Conservation (phyloP, 495 filamentous ascomycete genomes). For the Lophiotrema nucula region DNA sequence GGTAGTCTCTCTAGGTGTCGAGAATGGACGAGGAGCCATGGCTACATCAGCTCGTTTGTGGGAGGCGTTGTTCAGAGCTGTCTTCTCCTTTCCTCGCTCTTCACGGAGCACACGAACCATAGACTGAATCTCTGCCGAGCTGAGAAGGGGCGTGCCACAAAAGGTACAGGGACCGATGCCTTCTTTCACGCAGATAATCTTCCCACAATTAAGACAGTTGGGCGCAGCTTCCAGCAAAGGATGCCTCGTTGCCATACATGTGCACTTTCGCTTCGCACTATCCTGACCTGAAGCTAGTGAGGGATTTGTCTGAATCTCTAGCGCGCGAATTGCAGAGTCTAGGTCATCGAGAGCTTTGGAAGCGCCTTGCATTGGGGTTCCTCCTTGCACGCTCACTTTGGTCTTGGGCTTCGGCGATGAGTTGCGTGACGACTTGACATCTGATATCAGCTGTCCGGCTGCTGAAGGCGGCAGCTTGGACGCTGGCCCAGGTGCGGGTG, state of each 20-base stretch:
- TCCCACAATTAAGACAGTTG: constrained; percentile 90
- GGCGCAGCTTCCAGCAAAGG: constrained; percentile 82
- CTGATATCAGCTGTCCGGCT: constrained; percentile 74
- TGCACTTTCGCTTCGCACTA: constrained; percentile 62
- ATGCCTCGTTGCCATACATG: constrained; percentile 81
- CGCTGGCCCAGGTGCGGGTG: constrained; percentile 12
- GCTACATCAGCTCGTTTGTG: constrained; percentile 65
- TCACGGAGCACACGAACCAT: constrained; percentile 86
- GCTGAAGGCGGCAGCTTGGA: constrained; percentile 66
- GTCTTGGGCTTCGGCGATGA: constrained; percentile 50
- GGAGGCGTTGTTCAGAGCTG: constrained; percentile 69
- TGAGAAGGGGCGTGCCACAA: constrained; percentile 72
- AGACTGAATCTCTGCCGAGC: constrained; percentile 65
- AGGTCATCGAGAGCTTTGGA: constrained; percentile 77
- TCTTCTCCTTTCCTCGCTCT: constrained; percentile 81
- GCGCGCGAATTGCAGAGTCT: constrained; percentile 83
- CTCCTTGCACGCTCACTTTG: constrained; percentile 67
- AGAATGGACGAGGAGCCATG: constrained; percentile 44
- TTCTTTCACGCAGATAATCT: constrained; percentile 95
- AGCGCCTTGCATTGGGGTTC: constrained; percentile 71
- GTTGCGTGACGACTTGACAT: constrained; percentile 58
- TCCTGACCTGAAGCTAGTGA: constrained; percentile 51
- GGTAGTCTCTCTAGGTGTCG: constrained; percentile 24
- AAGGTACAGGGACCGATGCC: constrained; percentile 94
- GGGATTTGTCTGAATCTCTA: constrained; percentile 89